Conservation (phyloP, 306 rosid species). For the Dalbergia cultrata region DNA sequence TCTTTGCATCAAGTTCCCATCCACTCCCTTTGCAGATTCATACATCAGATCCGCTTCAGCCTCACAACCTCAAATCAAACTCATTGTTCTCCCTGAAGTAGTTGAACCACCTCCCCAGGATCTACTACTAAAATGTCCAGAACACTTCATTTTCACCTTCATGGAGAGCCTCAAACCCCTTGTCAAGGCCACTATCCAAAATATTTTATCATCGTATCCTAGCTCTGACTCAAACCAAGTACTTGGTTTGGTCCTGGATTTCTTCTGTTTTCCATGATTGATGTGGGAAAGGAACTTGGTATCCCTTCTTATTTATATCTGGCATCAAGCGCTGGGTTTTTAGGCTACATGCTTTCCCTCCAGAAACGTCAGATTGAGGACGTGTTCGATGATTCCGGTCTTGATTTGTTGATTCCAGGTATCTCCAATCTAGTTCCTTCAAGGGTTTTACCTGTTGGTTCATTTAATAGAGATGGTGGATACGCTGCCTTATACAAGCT, state of each 20-base stretch:
- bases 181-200: constrained; percentile 43
- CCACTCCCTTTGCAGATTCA: constrained; percentile 45
- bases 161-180: constrained; percentile 50
- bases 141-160: constrained; percentile 32
- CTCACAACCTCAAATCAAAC: constrained; percentile 53
- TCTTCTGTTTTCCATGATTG: neutral
- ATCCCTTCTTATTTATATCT: neutral
- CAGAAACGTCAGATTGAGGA: neutral
- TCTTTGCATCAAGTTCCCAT: constrained; percentile 50
- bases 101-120: constrained; percentile 49
- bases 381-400: constrained; percentile 42
- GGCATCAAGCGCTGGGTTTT: neutral
- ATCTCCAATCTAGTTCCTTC: constrained; percentile 45
- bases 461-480: constrained; percentile 49
- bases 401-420: constrained; percentile 44
- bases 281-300: neutral
- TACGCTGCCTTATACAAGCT: constrained; percentile 47
- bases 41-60: constrained; percentile 49
- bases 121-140: constrained; percentile 36
- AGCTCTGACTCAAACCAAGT: constrained; percentile 36
- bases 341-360: neutral
- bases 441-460: constrained; percentile 45
- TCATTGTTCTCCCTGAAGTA: constrained; percentile 60
- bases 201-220: constrained; percentile 43
- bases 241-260: constrained; percentile 30